Conservation (phyloP, 106 monocot genomes). For the Dioscorea zingiberensis region DNA sequence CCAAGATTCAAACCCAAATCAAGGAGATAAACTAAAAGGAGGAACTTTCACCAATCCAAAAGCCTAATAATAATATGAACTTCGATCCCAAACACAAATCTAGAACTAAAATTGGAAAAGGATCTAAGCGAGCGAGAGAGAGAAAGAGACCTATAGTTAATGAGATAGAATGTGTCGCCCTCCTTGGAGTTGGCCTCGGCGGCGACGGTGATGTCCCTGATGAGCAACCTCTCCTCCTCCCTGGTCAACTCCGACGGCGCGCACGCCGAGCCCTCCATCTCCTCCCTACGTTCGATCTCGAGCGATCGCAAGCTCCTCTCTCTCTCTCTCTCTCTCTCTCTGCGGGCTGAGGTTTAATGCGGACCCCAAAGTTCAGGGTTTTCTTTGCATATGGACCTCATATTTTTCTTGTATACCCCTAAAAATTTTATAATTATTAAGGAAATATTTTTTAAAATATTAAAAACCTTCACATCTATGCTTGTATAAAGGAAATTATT, state of each 20-base stretch:
- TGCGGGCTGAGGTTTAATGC: neutral
- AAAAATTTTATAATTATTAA: no score
- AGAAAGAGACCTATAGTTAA: slow-evolving; percentile 52
- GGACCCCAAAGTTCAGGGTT: no score
- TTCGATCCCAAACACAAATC: neutral
- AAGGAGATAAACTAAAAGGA: no score
- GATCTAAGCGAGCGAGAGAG: neutral
- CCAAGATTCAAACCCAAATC: no score
- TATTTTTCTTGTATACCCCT: no score
- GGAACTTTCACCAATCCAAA: no score
- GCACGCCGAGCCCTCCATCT: slow-evolving; percentile 9
- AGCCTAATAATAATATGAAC: neutral
- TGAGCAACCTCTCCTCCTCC: slow-evolving; percentile 75
- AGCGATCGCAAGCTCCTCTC: neutral
- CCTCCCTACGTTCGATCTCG: slow-evolving; percentile 10
- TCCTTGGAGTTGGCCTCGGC: slow-evolving; percentile 78
- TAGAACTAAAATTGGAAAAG: neutral
- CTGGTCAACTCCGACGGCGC: slow-evolving; percentile 36
- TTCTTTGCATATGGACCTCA: no score
- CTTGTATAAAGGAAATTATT: no score
- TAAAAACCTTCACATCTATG: no score
- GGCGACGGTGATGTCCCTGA: slow-evolving; percentile 73
- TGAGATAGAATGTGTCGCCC: slow-evolving; percentile 89
- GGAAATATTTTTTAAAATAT: no score
- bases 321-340: slow-evolving; percentile 2